Conservation (phyloP, 768 basidiomycete genomes). For the Lepiota subincarnata region DNA sequence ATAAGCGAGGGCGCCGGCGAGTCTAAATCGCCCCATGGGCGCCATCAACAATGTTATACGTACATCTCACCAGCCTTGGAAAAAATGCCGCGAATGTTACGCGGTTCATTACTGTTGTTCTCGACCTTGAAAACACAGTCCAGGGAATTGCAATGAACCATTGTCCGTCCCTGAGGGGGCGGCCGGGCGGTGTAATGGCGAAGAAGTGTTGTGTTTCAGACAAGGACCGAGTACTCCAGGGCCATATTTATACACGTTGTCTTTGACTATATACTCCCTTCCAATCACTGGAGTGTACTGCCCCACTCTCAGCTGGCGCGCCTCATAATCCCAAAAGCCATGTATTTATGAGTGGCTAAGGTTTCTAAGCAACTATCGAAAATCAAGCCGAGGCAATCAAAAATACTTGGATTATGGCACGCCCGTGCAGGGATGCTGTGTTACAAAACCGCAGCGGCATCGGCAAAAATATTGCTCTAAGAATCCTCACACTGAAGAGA, state of each 20-base stretch:
- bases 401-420: not conserved
- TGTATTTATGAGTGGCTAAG: no score
- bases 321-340: no score
- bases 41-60: slow-evolving; percentile 3
- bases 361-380: not conserved
- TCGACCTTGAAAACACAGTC: slow-evolving; percentile 24
- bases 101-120: slow-evolving; percentile 14
- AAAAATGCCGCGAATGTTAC: slow-evolving; percentile 18
- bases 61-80: slow-evolving; percentile 22
- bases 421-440: not conserved
- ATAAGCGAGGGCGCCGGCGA: not conserved
- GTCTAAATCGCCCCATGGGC: not conserved
- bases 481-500: no score
- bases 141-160: not conserved
- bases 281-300: no score
- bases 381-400: not conserved
- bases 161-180: not conserved
- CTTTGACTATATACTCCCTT: no score
- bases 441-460: no score
- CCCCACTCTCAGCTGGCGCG: no score
- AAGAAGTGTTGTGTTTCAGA: not conserved
- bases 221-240: no score
- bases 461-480: no score
- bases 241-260: no score
- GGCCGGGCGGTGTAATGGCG: not conserved